Evolutionary conservation across 2,329 filamentous ascomycete genomes (phyloP).

Genomic region (Calonectria pseudoturangicola): DNA sequence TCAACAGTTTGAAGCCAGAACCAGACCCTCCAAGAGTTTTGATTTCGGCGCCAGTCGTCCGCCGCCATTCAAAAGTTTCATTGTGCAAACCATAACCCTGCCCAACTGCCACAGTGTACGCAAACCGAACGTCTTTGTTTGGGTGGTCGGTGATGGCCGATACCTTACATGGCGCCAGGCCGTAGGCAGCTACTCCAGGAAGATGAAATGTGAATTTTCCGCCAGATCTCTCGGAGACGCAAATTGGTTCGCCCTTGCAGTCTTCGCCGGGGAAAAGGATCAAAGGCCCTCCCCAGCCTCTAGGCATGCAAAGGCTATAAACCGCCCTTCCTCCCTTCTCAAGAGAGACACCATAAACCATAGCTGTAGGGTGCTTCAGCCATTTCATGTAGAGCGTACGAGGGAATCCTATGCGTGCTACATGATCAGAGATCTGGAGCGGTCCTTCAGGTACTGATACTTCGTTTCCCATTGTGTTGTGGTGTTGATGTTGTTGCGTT

Average conservation of each 20-base stretch:
- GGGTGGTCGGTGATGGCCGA: constrained; percentile 4
- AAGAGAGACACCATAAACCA: neutral
- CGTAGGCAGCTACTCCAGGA: neutral
- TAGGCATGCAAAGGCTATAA: constrained; percentile 14
- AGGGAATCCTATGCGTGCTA: constrained; percentile 4
- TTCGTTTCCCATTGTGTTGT: constrained; percentile 5
- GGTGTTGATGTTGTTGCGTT: neutral
- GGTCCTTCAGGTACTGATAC: neutral
- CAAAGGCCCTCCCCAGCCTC: neutral
- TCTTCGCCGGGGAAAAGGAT: constrained; percentile 12
- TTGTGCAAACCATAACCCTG: neutral
- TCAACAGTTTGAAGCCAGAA: constrained; percentile 8
- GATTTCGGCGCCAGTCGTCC: neutral
- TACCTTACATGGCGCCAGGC: constrained; percentile 8
- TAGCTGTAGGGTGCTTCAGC: neutral
- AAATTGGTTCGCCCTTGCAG: constrained; percentile 9
- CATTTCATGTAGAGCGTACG: constrained; percentile 5
- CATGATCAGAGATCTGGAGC: constrained; percentile 4
- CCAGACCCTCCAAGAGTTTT: neutral
- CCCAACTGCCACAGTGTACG: neutral
- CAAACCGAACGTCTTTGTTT: neutral
- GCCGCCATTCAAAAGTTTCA: constrained; percentile 8
- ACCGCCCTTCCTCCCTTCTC: constrained; percentile 2
- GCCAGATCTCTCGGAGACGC: neutral
- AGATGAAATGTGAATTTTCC: constrained; percentile 6